Evolutionary conservation across 768 basidiomycete genomes (phyloP).

Genomic region (Tephrocybe rancida): DNA sequence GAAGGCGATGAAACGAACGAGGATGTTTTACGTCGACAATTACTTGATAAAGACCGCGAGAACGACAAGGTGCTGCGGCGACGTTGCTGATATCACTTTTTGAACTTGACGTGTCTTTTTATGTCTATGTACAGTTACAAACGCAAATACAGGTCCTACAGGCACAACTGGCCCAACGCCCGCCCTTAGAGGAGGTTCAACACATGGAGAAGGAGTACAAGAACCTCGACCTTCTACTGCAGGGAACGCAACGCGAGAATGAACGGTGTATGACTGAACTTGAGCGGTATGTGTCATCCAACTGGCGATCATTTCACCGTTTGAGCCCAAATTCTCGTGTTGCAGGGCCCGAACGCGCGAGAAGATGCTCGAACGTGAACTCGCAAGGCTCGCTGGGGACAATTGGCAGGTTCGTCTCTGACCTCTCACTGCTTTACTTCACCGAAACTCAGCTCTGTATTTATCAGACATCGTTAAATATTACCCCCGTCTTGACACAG

Average conservation of each 20-base stretch:
- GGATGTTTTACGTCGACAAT: slow-evolving; percentile 61
- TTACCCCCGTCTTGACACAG: slow-evolving; percentile 24
- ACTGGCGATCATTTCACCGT: not conserved
- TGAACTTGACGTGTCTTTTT: not conserved
- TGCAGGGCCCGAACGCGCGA: slow-evolving; percentile 66
- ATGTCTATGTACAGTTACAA: slow-evolving; percentile 48
- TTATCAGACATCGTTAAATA: slow-evolving; percentile 33
- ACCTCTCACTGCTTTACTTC: slow-evolving; percentile 11
- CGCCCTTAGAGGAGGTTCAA: slow-evolving; percentile 68
- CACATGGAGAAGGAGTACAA: slow-evolving; percentile 72
- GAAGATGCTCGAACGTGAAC: slow-evolving; percentile 73
- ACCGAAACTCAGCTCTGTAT: not conserved
- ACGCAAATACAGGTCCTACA: slow-evolving; percentile 65
- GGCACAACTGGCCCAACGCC: slow-evolving; percentile 64
- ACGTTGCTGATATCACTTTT: not conserved
- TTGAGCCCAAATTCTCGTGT: not conserved
- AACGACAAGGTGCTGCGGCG: slow-evolving; percentile 56
- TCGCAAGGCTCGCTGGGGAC: slow-evolving; percentile 71
- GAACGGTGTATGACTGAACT: slow-evolving; percentile 83
- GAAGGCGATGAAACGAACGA: slow-evolving; percentile 64
- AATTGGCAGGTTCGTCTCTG: slow-evolving; percentile 72
- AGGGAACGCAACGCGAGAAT: slow-evolving; percentile 85
- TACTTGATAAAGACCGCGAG: slow-evolving; percentile 70
- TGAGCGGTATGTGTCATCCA: slow-evolving; percentile 55
- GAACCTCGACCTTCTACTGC: slow-evolving; percentile 72